Conservation (phyloP, 2,329 filamentous ascomycete genomes). For the Cladosporium sp. region DNA sequence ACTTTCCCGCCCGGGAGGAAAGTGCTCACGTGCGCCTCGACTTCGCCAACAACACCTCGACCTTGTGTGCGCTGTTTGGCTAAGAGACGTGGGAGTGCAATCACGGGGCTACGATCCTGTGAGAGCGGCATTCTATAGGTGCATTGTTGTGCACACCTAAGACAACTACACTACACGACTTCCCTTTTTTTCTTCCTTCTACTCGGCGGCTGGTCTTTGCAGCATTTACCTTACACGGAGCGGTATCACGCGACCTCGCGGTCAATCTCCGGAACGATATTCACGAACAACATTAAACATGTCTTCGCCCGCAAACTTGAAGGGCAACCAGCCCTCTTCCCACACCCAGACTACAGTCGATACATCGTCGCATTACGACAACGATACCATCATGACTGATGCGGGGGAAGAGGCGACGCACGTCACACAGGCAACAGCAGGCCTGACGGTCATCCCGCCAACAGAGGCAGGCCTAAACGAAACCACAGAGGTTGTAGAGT, state of each 20-base stretch:
- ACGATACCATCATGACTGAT: slow-evolving; percentile 15
- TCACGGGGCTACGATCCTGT: background rate
- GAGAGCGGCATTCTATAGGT: background rate
- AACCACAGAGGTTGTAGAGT: slow-evolving; percentile 16
- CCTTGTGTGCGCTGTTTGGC: background rate
- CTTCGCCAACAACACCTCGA: background rate
- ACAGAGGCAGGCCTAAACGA: background rate
- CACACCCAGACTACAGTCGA: background rate
- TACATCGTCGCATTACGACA: background rate
- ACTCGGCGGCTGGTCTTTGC: slow-evolving; percentile 11
- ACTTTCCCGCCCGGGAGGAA: slow-evolving; percentile 15
- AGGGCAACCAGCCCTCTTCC: background rate
- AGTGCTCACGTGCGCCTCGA: slow-evolving; percentile 18
- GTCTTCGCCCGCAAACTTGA: slow-evolving; percentile 1
- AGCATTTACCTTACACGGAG: slow-evolving; percentile 6
- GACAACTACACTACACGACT: background rate
- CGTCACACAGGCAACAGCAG: slow-evolving; percentile 2
- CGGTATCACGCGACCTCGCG: slow-evolving; percentile 8
- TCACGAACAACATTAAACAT: background rate
- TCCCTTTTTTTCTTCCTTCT: background rate
- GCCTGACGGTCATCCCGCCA: background rate
- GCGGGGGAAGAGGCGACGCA: background rate
- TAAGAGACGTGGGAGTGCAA: slow-evolving; percentile 1
- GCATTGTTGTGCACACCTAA: background rate
- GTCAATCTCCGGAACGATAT: slow-evolving; percentile 1